Percentiles rank a stretch among this genome's conserved stretches.
Conservation (phyloP, 257 asterid genomes). For the Solanum peruvianum region DNA sequence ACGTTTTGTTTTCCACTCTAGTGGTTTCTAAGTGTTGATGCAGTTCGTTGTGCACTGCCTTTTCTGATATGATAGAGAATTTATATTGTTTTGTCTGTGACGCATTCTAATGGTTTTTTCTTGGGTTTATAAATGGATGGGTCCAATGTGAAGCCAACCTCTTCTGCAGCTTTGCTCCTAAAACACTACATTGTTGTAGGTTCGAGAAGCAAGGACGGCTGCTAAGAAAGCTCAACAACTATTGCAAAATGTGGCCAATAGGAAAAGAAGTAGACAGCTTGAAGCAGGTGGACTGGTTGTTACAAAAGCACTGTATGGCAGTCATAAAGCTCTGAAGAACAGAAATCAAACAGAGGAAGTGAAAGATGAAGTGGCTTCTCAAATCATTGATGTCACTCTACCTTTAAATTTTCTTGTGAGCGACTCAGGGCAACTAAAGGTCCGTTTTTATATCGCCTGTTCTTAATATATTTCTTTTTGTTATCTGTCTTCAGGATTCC, state of each 20-base stretch:
- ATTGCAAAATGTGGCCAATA: slow-evolving; percentile 69
- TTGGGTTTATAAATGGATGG: neutral
- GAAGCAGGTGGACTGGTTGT: slow-evolving; percentile 70
- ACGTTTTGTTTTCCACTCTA: neutral
- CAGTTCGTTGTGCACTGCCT: neutral
- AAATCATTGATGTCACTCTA: slow-evolving; percentile 64
- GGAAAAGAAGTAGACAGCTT: slow-evolving; percentile 62
- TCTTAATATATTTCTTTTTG: neutral
- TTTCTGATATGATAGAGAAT: neutral
- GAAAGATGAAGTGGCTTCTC: slow-evolving; percentile 43
- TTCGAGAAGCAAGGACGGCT: slow-evolving; percentile 63
- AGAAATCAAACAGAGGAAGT: slow-evolving; percentile 33
- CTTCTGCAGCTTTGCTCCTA: neutral
- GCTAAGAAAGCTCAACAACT: slow-evolving; percentile 90
- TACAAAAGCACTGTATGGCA: slow-evolving; percentile 65
- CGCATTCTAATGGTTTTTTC: neutral
- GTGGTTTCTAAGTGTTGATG: neutral
- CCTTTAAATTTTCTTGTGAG: slow-evolving; percentile 84
- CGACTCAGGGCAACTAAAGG: slow-evolving; percentile 86
- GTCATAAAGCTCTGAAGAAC: slow-evolving; percentile 32
- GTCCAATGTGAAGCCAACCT: neutral
- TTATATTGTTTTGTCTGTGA: neutral
- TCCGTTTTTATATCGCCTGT: neutral
- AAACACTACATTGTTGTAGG: slow-evolving; percentile 25
- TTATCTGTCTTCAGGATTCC: neutral